Percentiles rank a stretch among this genome's conserved stretches.
phyloP scores from a whole-genome alignment of 495 filamentous ascomycete genomes.

The Trichoderma virens region DNA sequence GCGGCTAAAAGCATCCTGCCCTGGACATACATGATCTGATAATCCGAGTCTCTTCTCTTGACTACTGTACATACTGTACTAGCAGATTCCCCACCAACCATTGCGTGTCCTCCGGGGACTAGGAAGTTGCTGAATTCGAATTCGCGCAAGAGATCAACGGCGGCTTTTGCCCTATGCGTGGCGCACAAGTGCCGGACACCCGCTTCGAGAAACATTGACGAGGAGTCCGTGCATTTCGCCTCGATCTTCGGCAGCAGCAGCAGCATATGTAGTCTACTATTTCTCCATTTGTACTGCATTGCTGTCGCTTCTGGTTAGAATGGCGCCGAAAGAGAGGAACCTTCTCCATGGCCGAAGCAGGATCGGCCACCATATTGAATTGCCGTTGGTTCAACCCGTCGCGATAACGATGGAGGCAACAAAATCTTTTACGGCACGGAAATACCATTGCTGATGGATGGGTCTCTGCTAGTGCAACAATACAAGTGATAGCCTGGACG shows the following conservation, averaged over 20 bases:
- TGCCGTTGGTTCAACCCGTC: no score
- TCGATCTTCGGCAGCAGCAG: no score
- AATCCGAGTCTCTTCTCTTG: no score
- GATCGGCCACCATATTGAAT: no score
- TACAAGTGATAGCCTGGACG: not conserved
- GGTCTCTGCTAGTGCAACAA: not conserved
- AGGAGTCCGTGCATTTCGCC: no score
- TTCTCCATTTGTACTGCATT: not conserved
- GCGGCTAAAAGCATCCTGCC: not conserved
- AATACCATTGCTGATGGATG: not conserved
- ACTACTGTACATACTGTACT: no score
- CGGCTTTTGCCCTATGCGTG: no score
- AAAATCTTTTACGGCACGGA: not conserved
- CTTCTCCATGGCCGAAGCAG: not conserved
- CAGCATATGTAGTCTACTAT: not conserved
- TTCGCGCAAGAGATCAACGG: not conserved
- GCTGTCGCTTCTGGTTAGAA: no score
- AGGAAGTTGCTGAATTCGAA: not conserved
- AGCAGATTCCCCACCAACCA: not conserved
- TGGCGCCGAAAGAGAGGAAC: no score
- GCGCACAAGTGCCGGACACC: not conserved
- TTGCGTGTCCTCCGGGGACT: not conserved
- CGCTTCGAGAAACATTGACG: not conserved
- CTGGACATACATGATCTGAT: not conserved
- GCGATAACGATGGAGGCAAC: no score